Conservation (phyloP, 2,329 filamentous ascomycete species). For the Knufia petricola region DNA sequence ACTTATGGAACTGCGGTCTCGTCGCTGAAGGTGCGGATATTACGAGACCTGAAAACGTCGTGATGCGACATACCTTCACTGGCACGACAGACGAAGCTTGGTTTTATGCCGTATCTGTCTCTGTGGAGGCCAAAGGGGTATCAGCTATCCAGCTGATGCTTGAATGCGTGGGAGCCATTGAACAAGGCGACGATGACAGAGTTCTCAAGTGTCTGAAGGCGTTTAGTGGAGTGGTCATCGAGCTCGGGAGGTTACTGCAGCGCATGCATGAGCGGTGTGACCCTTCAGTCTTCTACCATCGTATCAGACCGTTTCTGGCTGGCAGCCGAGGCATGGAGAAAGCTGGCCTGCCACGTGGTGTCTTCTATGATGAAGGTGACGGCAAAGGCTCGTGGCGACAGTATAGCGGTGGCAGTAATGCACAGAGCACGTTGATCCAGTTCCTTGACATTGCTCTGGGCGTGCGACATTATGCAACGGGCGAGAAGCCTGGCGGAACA, state of each 20-base stretch:
- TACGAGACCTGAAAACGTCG: slow-evolving; percentile 30
- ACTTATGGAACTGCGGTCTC: slow-evolving; percentile 32
- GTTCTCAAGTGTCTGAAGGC: slow-evolving; percentile 33
- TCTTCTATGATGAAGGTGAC: slow-evolving; percentile 44
- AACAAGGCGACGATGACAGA: slow-evolving; percentile 28
- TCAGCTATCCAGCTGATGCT: slow-evolving; percentile 38
- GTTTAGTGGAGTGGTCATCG: slow-evolving; percentile 34
- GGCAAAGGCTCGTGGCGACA: slow-evolving; percentile 41
- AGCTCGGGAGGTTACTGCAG: slow-evolving; percentile 35
- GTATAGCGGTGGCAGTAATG: slow-evolving; percentile 46
- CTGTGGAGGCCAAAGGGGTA: slow-evolving; percentile 43
- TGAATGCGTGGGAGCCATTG: slow-evolving; percentile 38
- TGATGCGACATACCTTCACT: slow-evolving; percentile 29
- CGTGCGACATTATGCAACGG: slow-evolving; percentile 38
- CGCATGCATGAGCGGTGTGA: slow-evolving; percentile 44
- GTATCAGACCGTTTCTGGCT: slow-evolving; percentile 43
- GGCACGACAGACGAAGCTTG: slow-evolving; percentile 34
- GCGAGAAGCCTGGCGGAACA: not conserved
- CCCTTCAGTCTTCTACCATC: slow-evolving; percentile 43
- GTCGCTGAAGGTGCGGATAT: slow-evolving; percentile 23
- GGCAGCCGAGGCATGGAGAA: slow-evolving; percentile 46
- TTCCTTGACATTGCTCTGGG: slow-evolving; percentile 46
- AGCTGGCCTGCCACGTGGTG: slow-evolving; percentile 41
- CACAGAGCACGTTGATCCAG: slow-evolving; percentile 46
- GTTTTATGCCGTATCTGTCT: slow-evolving; percentile 45